A percentile compares a stretch with the other conserved stretches of the same genome.
Evolutionary conservation across 306 rosid species (phyloP).

Genomic region (Mimosa bimucronata): DNA sequence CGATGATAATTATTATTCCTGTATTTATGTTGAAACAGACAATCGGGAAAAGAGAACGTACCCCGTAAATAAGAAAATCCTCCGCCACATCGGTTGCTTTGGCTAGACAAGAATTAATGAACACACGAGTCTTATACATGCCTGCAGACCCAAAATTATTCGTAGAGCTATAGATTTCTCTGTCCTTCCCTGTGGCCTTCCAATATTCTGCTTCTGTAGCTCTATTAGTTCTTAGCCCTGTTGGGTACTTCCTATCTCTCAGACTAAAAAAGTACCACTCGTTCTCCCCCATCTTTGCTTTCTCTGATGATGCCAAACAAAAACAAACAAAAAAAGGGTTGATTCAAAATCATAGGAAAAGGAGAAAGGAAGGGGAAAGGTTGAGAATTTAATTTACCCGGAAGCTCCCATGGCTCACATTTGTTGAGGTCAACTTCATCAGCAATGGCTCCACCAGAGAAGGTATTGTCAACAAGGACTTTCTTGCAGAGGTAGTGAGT

Average conservation of each 20-base stretch:
- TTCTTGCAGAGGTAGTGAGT: slow-evolving; percentile 73
- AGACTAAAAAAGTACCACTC: slow-evolving; percentile 94
- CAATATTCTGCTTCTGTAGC: slow-evolving; percentile 95
- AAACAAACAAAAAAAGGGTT: not conserved
- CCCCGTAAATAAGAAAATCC: too few species aligned
- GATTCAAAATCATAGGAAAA: too few species aligned
- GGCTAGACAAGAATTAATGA: too few species aligned
- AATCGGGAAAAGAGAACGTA: too few species aligned
- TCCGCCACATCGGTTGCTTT: too few species aligned
- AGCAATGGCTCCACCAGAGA: slow-evolving; percentile 75
- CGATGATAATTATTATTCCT: too few species aligned
- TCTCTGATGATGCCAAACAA: slow-evolving; percentile 48
- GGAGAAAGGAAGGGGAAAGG: not conserved
- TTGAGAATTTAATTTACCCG: slow-evolving; percentile 44
- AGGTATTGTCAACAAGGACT: slow-evolving; percentile 70
- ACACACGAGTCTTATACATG: too few species aligned
- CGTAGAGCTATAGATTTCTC: slow-evolving; percentile 77
- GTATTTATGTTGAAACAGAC: too few species aligned
- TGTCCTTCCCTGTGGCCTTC: slow-evolving; percentile 95
- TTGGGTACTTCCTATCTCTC: slow-evolving; percentile 84
- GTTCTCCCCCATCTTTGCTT: slow-evolving; percentile 91
- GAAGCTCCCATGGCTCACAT: slow-evolving; percentile 99
- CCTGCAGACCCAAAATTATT: slow-evolving; percentile 57
- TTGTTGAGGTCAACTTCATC: slow-evolving; percentile 96
- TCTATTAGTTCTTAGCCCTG: slow-evolving; percentile 82